phyloP scores from a whole-genome alignment of 2,329 filamentous ascomycete genomes.

The Fusarium sp. region DNA sequence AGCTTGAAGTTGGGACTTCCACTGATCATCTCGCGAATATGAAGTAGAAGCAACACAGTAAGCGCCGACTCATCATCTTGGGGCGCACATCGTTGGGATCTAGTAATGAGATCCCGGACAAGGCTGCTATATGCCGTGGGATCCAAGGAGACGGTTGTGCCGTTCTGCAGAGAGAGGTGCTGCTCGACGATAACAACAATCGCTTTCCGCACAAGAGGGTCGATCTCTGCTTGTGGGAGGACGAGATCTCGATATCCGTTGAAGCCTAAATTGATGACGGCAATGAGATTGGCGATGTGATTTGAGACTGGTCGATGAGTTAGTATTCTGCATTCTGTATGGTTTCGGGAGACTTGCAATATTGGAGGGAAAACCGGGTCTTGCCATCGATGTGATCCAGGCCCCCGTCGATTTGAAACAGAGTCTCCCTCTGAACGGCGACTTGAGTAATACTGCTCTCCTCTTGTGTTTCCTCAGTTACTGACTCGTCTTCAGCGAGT shows the following conservation, averaged over 20 bases:
- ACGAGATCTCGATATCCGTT: constrained; percentile 39
- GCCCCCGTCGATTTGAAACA: neutral
- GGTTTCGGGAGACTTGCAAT: constrained; percentile 16
- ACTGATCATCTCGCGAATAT: constrained; percentile 40
- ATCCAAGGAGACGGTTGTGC: constrained; percentile 11
- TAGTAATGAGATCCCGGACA: constrained; percentile 28
- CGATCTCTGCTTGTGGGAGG: constrained; percentile 33
- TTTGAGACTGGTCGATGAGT: constrained; percentile 23
- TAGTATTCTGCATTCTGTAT: neutral
- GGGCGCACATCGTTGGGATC: constrained; percentile 32
- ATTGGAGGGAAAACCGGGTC: constrained; percentile 36
- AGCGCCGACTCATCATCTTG: constrained; percentile 40
- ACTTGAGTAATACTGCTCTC: neutral
- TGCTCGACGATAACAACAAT: constrained; percentile 36
- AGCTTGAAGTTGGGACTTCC: constrained; percentile 39
- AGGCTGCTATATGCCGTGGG: constrained; percentile 24
- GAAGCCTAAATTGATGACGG: constrained; percentile 41
- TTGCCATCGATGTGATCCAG: constrained; percentile 34
- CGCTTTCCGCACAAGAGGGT: constrained; percentile 32
- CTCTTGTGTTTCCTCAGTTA: neutral
- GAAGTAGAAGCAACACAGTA: constrained; percentile 29
- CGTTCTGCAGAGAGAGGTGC: constrained; percentile 34
- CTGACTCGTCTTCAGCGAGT: rapidly evolving
- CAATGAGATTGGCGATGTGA: constrained; percentile 38
- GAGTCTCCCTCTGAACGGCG: neutral